Evolutionary conservation across 129 eudicot species (phyloP).

Genomic region (Flaveria brownii): DNA sequence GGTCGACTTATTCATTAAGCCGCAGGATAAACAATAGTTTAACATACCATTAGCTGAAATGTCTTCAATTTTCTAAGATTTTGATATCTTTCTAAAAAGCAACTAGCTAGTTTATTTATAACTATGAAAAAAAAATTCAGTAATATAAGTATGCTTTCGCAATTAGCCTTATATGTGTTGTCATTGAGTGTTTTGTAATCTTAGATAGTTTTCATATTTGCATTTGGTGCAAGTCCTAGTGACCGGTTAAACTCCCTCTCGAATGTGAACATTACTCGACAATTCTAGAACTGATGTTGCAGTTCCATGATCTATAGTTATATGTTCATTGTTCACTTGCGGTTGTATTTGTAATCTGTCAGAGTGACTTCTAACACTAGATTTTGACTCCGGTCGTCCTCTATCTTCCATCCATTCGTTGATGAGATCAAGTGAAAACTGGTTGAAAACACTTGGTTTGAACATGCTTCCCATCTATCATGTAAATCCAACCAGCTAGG

Average conservation of each 20-base stretch:
- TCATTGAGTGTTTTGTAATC: neutral
- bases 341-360: constrained; percentile 38
- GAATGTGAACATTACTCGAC: constrained; percentile 1
- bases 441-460: constrained; percentile 56
- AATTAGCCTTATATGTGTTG: neutral
- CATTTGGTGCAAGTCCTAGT: neutral
- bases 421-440: constrained; percentile 29
- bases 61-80: no score
- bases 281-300: constrained; percentile 28
- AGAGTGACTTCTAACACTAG: constrained; percentile 14
- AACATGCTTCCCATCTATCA: constrained; percentile 50
- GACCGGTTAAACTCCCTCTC: neutral
- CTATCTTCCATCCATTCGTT: constrained; percentile 28
- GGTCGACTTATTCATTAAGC: neutral
- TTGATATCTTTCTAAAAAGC: neutral
- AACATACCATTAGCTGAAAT: neutral
- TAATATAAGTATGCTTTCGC: neutral
- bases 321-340: constrained; percentile 16
- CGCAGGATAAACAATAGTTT: neutral
- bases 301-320: constrained; percentile 24
- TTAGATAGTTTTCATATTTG: neutral
- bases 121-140: neutral
- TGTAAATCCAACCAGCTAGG: neutral
- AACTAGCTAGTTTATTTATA: neutral
- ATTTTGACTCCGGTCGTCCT: constrained; percentile 4